These are phyloP conservation scores for Auxenochlorella protothecoides DNA, from an alignment of 139 green algal species.

Conservation along the genomic window DNA sequence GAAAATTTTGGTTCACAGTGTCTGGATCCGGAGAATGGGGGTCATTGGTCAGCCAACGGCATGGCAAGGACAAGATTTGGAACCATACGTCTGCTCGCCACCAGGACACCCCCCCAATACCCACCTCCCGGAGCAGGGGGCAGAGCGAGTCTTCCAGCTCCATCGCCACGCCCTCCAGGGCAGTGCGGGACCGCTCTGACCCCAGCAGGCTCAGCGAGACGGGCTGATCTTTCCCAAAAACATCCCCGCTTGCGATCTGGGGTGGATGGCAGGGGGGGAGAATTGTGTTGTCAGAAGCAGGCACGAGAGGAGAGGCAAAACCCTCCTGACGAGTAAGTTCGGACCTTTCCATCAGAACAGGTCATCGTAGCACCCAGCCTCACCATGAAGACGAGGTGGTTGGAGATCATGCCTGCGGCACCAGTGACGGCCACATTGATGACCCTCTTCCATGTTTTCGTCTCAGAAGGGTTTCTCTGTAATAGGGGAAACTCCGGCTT, in stretches of 20 bases:
- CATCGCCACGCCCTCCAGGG: slow-evolving; percentile 89
- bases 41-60: no score
- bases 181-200: slow-evolving; percentile 52
- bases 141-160: slow-evolving; percentile 93
- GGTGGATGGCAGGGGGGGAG: not conserved
- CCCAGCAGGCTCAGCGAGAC: slow-evolving; percentile 77
- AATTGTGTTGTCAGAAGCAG: not conserved
- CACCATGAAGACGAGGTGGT: slow-evolving; percentile 90
- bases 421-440: slow-evolving; percentile 37
- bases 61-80: no score
- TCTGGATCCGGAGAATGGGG: no score
- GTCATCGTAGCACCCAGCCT: not conserved
- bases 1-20: no score
- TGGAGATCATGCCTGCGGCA: slow-evolving; percentile 68
- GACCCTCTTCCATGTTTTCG: slow-evolving; percentile 59
- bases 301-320: not conserved
- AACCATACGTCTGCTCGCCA: no score
- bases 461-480: slow-evolving; percentile 47
- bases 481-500: not conserved
- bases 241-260: slow-evolving; percentile 60
- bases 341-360: not conserved
- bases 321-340: not conserved
- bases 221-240: slow-evolving; percentile 81
- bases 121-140: slow-evolving; percentile 70
- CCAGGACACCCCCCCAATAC: not conserved